A percentile compares a stretch with the other conserved stretches of the same genome.
Conservation (phyloP, 2,329 filamentous ascomycete species). For the Tolypocladium nubicola region DNA sequence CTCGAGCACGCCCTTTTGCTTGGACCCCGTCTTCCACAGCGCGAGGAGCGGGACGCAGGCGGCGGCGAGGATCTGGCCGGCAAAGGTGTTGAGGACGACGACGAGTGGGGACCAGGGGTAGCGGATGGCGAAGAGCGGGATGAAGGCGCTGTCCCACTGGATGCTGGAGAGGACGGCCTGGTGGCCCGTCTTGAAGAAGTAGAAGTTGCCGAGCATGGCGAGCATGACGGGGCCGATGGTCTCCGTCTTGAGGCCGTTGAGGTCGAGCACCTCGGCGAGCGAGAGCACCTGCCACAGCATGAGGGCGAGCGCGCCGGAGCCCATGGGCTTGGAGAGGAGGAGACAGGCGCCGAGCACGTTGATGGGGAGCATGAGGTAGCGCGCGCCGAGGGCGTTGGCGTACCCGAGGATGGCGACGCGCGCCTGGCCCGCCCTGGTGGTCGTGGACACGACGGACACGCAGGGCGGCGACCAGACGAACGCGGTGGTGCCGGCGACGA, state of each 20-base stretch:
- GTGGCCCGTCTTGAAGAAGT: conserved; percentile 97
- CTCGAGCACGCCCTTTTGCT: conserved; percentile 58
- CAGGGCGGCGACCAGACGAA: conserved; percentile 82
- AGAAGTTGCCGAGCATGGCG: conserved; percentile 80
- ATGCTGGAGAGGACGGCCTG: conserved; percentile 80
- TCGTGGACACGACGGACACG: conserved; percentile 55
- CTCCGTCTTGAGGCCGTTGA: conserved; percentile 49
- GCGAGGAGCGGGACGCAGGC: conserved; percentile 70
- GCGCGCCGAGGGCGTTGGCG: conserved; percentile 82
- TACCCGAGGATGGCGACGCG: conserved; percentile 79
- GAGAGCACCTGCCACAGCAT: conserved; percentile 85
- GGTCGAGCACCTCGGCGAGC: conserved; percentile 53
- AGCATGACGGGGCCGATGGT: conserved; percentile 77
- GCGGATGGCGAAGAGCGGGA: conserved; percentile 68
- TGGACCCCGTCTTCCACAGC: conserved; percentile 81
- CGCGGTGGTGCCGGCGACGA: conserved; percentile 74
- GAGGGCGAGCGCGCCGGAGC: conserved; percentile 70
- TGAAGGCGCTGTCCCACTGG: conserved; percentile 94
- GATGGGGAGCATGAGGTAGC: conserved; percentile 75
- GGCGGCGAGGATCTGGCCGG: conserved; percentile 74
- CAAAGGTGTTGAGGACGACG: conserved; percentile 78
- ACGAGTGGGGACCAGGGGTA: conserved; percentile 87
- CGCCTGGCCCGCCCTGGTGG: conserved; percentile 31
- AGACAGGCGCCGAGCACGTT: conserved; percentile 69
- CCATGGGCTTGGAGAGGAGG: conserved; percentile 89